Conservation (phyloP, 768 basidiomycete genomes). For the Rhodocollybia butyracea region DNA sequence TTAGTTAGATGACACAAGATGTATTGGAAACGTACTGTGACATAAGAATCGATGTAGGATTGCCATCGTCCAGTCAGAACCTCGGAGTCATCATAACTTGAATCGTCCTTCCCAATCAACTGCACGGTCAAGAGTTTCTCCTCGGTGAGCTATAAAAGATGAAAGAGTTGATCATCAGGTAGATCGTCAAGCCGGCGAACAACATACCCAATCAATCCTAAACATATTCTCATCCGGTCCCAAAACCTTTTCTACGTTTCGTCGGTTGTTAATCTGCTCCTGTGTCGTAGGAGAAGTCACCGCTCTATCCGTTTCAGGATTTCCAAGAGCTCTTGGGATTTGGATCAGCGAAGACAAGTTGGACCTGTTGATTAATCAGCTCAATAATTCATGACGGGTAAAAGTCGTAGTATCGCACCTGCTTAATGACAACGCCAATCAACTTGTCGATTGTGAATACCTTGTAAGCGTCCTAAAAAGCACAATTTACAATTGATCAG, state of each 20-base stretch:
- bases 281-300: conserved; percentile 60
- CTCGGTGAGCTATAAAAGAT: conserved; percentile 49
- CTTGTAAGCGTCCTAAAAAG: conserved; percentile 67
- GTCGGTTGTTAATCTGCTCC: conserved; percentile 66
- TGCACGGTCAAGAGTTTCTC: conserved; percentile 69
- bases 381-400: conserved; percentile 18
- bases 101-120: conserved; percentile 77
- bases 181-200: background rate
- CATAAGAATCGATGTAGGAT: conserved; percentile 73
- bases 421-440: conserved; percentile 84
- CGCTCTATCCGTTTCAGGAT: conserved; percentile 66
- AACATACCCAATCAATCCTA: conserved; percentile 74
- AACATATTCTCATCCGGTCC: conserved; percentile 79
- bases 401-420: conserved; percentile 41
- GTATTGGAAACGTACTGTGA: conserved; percentile 43
- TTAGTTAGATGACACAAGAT: background rate
- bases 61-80: conserved; percentile 78
- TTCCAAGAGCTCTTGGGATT: conserved; percentile 72
- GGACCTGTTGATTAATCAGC: conserved; percentile 49
- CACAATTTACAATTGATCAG: background rate
- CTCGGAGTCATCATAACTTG: conserved; percentile 71
- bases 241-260: conserved; percentile 64
- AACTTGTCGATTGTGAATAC: conserved; percentile 95
- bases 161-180: background rate
- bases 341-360: conserved; percentile 63